Percentiles rank a stretch among this genome's conserved stretches.
Evolutionary conservation across 805 yeast genomes (phyloP).

Genomic region (Allodekkera sacchari): DNA sequence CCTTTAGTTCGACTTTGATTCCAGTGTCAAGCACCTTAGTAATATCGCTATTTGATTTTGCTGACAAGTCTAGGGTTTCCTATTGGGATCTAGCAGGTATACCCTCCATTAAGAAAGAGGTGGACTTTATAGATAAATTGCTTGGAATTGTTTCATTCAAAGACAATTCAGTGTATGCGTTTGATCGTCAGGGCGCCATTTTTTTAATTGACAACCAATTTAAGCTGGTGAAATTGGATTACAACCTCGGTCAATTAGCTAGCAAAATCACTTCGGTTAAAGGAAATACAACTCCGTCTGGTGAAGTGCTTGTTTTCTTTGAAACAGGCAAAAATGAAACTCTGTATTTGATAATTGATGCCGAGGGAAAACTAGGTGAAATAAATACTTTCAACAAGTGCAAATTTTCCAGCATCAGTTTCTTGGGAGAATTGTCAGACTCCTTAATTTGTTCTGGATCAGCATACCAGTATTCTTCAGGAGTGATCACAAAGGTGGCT

Average conservation of each 20-base stretch:
- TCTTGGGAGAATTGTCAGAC: slow-evolving; percentile 5
- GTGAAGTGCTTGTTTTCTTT: neutral
- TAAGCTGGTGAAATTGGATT: neutral
- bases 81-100: slow-evolving; percentile 12
- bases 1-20: slow-evolving; percentile 7
- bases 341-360: too few species aligned
- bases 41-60: slow-evolving; percentile 11
- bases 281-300: neutral
- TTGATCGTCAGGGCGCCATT: slow-evolving; percentile 7
- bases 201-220: slow-evolving; percentile 5
- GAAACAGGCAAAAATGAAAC: neutral
- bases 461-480: slow-evolving; percentile 3
- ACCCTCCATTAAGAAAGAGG: slow-evolving; percentile 12
- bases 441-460: neutral
- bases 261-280: neutral
- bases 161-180: slow-evolving; percentile 4
- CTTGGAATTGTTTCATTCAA: slow-evolving; percentile 9
- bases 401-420: slow-evolving; percentile 1
- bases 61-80: slow-evolving; percentile 7
- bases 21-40: too few species aligned
- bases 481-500: too few species aligned
- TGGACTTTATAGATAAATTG: slow-evolving; percentile 6
- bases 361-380: too few species aligned
- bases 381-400: slow-evolving; percentile 3
- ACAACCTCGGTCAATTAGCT: neutral